Base-by-base conservation (phyloP, 768 basidiomycete genomes). In the Amanita subjunquillea region DNA sequence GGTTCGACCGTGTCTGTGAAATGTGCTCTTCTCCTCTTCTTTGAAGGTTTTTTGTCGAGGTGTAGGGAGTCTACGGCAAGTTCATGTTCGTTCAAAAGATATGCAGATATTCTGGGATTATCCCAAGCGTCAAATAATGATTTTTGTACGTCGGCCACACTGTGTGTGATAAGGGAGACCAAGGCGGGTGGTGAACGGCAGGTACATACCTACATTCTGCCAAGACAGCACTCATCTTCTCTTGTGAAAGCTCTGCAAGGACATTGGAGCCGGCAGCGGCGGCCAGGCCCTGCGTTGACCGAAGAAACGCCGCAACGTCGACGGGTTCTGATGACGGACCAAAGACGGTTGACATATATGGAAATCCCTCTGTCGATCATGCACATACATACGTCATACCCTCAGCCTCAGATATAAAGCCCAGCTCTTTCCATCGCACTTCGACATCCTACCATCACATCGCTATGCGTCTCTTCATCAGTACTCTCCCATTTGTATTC, bases 301-400 rank as follows among this genome's bases (percentile, higher is more conserved):
- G 64, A 12, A 77, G 54, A 58, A 83, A 83, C 1, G 64, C 63
- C 25, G 60, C 61, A 42, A 85, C 56, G 42, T 77, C 62, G 30
- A 85, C 70, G 23, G 59, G 67, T 32, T 82, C 74, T 38, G 84
- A 86, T 20, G 82, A 69, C 40, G 83, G 84, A 0, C 84, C 84
- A 63, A 85, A 81, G 51, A 76, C 70, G 30, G 75, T 79, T 56
- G 82, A 79, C 49, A 70, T 60, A 48, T 55, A 57, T 46, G 51
- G 44, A 12, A 45, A 41, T 29, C 8, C 9, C 13, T 20, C 20
- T 25, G 17, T 13, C 50, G 40, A 41, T 38, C 23, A 51, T 13
- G 15, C 2, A 7, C 48, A 39, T 20, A 42, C 39, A 41, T 41
- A 52, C 51, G 43, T 52, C 51, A 52, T 51, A 36, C 59, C 60